These are phyloP conservation scores for Geranium brycei DNA, from an alignment of 345 rosid species.

Conservation along the genomic window DNA sequence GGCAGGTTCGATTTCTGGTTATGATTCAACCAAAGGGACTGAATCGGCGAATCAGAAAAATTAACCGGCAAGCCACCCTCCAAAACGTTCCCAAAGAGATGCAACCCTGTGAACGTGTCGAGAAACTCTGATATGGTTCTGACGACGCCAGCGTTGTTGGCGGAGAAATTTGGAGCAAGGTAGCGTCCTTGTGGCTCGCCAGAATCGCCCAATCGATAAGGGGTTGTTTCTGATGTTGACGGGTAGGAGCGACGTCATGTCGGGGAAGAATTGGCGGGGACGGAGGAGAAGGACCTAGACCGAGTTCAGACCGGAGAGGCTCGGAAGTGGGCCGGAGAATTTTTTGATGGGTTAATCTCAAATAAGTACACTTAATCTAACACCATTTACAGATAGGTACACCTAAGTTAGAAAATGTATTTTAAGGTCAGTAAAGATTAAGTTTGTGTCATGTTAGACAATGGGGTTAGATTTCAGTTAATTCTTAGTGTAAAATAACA, in stretches of 20 bases:
- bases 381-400: too few relatives aligned
- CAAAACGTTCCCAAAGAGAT: slow-evolving; percentile 35
- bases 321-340: slow-evolving; percentile 46
- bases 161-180: slow-evolving; percentile 37
- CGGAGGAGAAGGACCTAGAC: slow-evolving; percentile 28
- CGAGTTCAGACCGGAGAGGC: slow-evolving; percentile 32
- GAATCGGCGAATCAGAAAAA: slow-evolving; percentile 20
- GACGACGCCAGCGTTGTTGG: slow-evolving; percentile 24
- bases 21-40: slow-evolving; percentile 42
- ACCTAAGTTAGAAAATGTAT: too few relatives aligned
- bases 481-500: too few relatives aligned
- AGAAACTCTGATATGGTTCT: slow-evolving; percentile 47
- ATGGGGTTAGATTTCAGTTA: too few relatives aligned
- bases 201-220: slow-evolving; percentile 46
- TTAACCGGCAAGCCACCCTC: slow-evolving; percentile 41
- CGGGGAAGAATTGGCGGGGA: slow-evolving; percentile 44
- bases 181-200: slow-evolving; percentile 25
- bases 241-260: slow-evolving; percentile 26
- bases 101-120: slow-evolving; percentile 24
- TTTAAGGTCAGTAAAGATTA: too few relatives aligned
- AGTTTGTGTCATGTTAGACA: too few relatives aligned
- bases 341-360: too few relatives aligned
- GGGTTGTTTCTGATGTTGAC: slow-evolving; percentile 36
- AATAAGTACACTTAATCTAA: too few relatives aligned
- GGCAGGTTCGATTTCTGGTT: slow-evolving; percentile 20